A percentile compares a stretch with the other conserved stretches of the same genome.
phyloP scores from a whole-genome alignment of 345 rosid genomes.

The Combretum micranthum region DNA sequence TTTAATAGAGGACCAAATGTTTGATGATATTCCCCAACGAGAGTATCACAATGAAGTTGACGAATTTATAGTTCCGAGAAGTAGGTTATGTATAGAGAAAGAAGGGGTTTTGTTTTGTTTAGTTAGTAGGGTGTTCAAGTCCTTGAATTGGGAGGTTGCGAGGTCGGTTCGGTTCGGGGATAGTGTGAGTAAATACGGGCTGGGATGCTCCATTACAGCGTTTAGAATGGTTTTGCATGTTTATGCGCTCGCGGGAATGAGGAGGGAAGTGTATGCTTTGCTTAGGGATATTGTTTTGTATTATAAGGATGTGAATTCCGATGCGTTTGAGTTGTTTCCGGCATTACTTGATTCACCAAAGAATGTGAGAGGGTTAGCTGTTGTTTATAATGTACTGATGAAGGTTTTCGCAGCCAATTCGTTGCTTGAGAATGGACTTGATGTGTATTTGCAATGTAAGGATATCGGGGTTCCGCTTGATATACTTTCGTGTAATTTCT shows the following conservation, averaged over 20 bases:
- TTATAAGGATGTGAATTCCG: constrained; percentile 17
- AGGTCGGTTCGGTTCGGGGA: constrained; percentile 30
- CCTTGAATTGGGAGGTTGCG: no score
- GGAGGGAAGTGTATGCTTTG: constrained; percentile 31
- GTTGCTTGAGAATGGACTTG: constrained; percentile 33
- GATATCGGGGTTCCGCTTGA: constrained; percentile 22
- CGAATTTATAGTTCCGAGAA: no score
- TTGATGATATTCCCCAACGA: no score
- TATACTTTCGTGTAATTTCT: constrained; percentile 43
- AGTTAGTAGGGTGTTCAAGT: constrained; percentile 31
- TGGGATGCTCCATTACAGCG: constrained; percentile 21
- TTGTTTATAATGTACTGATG: constrained; percentile 29
- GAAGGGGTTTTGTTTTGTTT: constrained; percentile 24
- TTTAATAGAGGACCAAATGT: no score
- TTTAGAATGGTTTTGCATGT: constrained; percentile 28
- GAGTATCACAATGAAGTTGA: no score
- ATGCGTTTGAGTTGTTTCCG: constrained; percentile 25
- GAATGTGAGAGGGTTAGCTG: constrained; percentile 12
- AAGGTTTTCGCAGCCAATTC: constrained; percentile 42
- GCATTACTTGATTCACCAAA: constrained; percentile 24
- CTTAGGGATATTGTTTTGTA: constrained; percentile 30
- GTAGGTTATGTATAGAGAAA: no score
- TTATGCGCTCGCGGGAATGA: constrained; percentile 25
- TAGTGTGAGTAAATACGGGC: constrained; percentile 20
- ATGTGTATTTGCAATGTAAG: constrained; percentile 21